Conservation (phyloP, 2,329 filamentous ascomycete species). For the Ascochyta lentis region DNA sequence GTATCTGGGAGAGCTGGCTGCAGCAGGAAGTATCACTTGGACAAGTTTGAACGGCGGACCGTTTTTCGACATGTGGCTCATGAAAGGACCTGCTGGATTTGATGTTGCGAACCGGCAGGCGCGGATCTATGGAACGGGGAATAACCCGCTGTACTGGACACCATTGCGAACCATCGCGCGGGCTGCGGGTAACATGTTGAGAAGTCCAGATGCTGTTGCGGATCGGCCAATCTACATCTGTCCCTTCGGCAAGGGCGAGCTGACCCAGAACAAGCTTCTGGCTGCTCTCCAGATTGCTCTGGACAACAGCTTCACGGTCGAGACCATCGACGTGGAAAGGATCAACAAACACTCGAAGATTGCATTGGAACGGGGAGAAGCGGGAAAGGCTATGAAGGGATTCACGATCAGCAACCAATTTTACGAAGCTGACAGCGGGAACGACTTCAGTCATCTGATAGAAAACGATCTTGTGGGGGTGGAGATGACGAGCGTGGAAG, state of each 20-base stretch:
- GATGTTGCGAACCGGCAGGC: conserved; percentile 36
- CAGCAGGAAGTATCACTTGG: conserved; percentile 37
- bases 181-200: conserved; percentile 41
- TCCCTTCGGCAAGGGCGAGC: conserved; percentile 23
- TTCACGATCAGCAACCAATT: conserved; percentile 43
- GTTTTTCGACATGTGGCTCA: conserved; percentile 51
- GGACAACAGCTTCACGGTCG: conserved; percentile 28
- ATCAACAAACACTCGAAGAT: conserved; percentile 38
- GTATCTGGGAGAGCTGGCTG: conserved; percentile 34
- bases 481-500: conserved; percentile 31
- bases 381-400: conserved; percentile 38
- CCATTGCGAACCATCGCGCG: conserved; percentile 35
- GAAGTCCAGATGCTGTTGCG: conserved; percentile 25
- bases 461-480: conserved; percentile 43
- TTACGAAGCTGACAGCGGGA: conserved; percentile 37
- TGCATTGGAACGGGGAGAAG: conserved; percentile 37
- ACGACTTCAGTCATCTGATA: conserved; percentile 33
- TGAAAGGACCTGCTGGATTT: conserved; percentile 47
- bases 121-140: conserved; percentile 46
- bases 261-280: conserved; percentile 41
- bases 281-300: conserved; percentile 31
- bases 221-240: conserved; percentile 42
- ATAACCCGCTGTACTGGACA: conserved; percentile 42
- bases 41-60: conserved; percentile 44
- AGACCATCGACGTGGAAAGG: conserved; percentile 35